Evolutionary conservation across 495 filamentous ascomycete genomes (phyloP).

Genomic region (Staphylotrichum longicolle): DNA sequence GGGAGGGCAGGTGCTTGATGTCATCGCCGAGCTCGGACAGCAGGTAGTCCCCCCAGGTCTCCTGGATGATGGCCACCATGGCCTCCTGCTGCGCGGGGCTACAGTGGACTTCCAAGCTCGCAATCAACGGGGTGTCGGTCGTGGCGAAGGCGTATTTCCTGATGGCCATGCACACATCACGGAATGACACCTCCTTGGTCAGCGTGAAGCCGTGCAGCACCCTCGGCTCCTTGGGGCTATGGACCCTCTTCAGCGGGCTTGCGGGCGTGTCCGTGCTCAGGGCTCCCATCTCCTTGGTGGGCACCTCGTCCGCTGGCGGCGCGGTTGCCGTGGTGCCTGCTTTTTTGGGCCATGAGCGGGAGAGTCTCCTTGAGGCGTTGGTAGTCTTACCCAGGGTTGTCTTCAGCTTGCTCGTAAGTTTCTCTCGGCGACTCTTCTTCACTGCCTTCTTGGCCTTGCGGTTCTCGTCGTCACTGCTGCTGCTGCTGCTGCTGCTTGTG

Average conservation of each 20-base stretch:
- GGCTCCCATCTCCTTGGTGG: constrained; percentile 28
- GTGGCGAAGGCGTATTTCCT: constrained; percentile 72
- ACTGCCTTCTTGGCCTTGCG: constrained; percentile 14
- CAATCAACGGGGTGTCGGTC: constrained; percentile 74
- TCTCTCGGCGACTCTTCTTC: constrained; percentile 23
- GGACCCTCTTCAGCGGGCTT: constrained; percentile 16
- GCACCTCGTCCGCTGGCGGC: constrained; percentile 35
- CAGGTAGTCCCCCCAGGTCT: constrained; percentile 69
- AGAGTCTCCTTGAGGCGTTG: neutral
- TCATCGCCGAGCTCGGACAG: constrained; percentile 57
- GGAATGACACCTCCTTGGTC: constrained; percentile 82
- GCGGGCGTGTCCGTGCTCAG: constrained; percentile 24
- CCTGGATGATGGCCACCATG: constrained; percentile 86
- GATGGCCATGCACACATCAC: constrained; percentile 77
- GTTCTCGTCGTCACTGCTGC: constrained; percentile 34
- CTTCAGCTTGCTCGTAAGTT: constrained; percentile 42
- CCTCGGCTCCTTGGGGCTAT: constrained; percentile 56
- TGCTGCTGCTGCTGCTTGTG: constrained; percentile 25
- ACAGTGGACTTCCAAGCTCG: constrained; percentile 88
- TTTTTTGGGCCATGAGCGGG: constrained; percentile 8
- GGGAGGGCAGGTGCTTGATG: constrained; percentile 56
- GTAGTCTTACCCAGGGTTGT: constrained; percentile 38
- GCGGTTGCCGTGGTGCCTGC: constrained; percentile 15
- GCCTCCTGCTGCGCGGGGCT: constrained; percentile 72
- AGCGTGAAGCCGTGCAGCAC: constrained; percentile 89